Evolutionary conservation across 75 land plant species (phyloP).

Genomic region (Selaginella tamariscina): DNA sequence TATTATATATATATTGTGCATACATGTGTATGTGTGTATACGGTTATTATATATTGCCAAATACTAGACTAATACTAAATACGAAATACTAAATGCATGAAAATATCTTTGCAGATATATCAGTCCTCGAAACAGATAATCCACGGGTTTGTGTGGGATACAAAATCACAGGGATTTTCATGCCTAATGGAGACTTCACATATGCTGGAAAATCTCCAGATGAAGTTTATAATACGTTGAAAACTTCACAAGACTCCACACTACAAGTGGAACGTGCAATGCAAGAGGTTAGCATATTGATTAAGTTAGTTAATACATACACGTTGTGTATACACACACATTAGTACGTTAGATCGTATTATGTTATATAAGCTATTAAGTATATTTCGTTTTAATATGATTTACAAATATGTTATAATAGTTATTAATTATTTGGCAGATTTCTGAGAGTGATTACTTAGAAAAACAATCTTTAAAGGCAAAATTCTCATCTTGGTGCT

Average conservation of each 20-base stretch:
- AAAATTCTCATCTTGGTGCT: slow-evolving; percentile 35
- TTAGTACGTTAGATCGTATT: no score
- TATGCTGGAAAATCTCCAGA: neutral
- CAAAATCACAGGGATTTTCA: neutral
- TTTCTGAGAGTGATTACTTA: neutral
- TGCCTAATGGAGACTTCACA: neutral
- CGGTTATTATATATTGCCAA: no score
- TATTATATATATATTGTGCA: no score
- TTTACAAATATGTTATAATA: no score
- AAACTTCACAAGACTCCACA: neutral
- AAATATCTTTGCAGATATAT: neutral
- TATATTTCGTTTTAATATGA: no score
- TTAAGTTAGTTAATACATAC: no score
- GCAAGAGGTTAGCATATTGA: neutral
- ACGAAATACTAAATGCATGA: neutral
- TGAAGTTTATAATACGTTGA: neutral
- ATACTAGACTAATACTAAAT: no score
- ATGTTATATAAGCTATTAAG: no score
- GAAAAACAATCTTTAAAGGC: slow-evolving; percentile 8
- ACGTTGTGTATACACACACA: no score
- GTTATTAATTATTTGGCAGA: no score
- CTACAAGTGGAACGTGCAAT: neutral
- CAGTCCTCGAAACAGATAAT: neutral
- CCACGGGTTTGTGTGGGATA: neutral
- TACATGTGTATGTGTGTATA: no score